Evolutionary conservation across 352 stramenopile genomes (phyloP).

Genomic region (Phytophthora crassamura): DNA sequence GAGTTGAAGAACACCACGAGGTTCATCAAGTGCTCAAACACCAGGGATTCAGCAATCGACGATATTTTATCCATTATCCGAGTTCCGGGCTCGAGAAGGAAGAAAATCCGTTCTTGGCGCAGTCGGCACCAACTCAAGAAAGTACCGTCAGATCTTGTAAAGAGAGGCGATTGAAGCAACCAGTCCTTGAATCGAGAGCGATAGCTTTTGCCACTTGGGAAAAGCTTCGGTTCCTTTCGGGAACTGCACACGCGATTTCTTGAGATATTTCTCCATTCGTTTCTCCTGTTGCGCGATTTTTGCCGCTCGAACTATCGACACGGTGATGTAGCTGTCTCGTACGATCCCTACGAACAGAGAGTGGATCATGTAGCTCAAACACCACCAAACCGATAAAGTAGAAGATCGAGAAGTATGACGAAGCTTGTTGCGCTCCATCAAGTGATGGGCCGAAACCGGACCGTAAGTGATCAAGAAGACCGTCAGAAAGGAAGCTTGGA

Average conservation of each 20-base stretch:
- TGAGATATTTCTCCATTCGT: conserved; percentile 47
- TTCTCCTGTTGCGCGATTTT: conserved; percentile 42
- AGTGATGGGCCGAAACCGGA: conserved; percentile 81
- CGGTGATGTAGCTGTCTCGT: conserved; percentile 77
- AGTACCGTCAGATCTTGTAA: conserved; percentile 59
- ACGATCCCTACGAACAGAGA: conserved; percentile 86
- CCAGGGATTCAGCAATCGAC: conserved; percentile 53
- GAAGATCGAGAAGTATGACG: conserved; percentile 77
- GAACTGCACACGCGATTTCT: conserved; percentile 61
- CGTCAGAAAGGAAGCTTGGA: conserved; percentile 82
- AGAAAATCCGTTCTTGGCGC: conserved; percentile 71
- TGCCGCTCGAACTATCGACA: conserved; percentile 53
- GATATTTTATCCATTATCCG: conserved; percentile 58
- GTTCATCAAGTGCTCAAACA: conserved; percentile 86
- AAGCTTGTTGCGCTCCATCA: conserved; percentile 73
- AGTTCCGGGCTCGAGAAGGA: conserved; percentile 58
- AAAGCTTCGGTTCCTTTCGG: conserved; percentile 63
- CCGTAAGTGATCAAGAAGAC: conserved; percentile 83
- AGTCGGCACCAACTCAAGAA: conserved; percentile 68
- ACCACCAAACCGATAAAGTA: conserved; percentile 86
- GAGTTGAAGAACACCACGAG: conserved; percentile 77
- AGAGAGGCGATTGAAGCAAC: conserved; percentile 57
- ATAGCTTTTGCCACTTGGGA: conserved; percentile 50
- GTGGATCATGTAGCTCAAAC: conserved; percentile 88
- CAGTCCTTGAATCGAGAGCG: conserved; percentile 21